Conservation (phyloP, 768 basidiomycete species). For the Lepiota brunneoincarnata region DNA sequence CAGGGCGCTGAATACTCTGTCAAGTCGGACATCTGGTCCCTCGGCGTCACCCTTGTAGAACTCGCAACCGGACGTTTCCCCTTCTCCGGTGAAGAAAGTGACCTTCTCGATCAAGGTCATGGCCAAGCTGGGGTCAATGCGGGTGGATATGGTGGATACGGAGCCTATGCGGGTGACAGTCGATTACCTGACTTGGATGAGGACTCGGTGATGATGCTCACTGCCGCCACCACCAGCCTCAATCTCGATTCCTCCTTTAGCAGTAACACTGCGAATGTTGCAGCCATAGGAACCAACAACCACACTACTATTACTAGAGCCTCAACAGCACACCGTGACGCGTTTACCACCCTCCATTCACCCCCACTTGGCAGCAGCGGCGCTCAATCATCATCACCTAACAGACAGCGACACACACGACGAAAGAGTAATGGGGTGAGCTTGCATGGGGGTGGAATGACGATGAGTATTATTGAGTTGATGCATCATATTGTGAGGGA, state of each 20-base stretch:
- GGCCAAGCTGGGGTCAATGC: no score
- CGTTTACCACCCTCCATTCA: neutral
- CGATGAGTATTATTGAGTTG: conserved; percentile 96
- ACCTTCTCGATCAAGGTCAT: conserved; percentile 35
- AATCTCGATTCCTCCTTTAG: conserved; percentile 29
- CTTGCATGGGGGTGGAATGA: conserved; percentile 88
- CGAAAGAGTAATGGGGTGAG: conserved; percentile 65
- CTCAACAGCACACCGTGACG: neutral
- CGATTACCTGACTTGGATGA: conserved; percentile 60
- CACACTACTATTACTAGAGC: no score
- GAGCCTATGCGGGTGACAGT: neutral
- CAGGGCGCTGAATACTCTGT: conserved; percentile 98
- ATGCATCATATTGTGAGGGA: conserved; percentile 99
- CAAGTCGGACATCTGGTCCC: conserved; percentile 98
- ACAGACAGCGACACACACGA: conserved; percentile 32
- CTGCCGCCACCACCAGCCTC: conserved; percentile 42
- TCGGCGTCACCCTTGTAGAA: conserved; percentile 95
- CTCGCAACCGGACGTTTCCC: conserved; percentile 97
- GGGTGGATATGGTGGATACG: no score
- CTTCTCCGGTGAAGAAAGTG: conserved; percentile 72
- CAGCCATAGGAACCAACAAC: no score
- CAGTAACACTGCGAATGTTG: no score
- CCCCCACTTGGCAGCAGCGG: neutral
- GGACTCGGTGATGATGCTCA: conserved; percentile 47
- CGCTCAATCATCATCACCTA: conserved; percentile 16